These are phyloP conservation scores for Salvia hispanica DNA, from an alignment of 257 asterid genomes.

Conservation along the genomic window DNA sequence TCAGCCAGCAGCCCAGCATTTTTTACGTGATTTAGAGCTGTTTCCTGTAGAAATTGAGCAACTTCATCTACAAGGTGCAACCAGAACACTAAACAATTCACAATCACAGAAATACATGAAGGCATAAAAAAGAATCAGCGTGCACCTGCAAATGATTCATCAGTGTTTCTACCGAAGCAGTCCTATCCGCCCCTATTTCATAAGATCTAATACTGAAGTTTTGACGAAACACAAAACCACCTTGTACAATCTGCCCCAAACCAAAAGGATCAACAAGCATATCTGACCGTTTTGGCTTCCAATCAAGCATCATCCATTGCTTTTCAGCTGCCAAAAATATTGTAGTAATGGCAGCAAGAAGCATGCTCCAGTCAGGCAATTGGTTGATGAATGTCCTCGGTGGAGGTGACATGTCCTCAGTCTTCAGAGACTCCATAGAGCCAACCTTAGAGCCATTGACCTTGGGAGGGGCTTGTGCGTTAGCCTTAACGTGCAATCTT, in stretches of 20 bases:
- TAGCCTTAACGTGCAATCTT: constrained; percentile 67
- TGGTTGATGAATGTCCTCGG: constrained; percentile 92
- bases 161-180: constrained; percentile 90
- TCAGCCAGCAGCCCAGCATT: constrained; percentile 83
- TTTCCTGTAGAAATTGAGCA: constrained; percentile 64
- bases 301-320: constrained; percentile 99
- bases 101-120: neutral
- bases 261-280: constrained; percentile 82
- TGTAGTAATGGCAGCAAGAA: constrained; percentile 93
- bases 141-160: constrained; percentile 96
- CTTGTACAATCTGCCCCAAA: constrained; percentile 80
- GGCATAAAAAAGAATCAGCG: constrained; percentile 13
- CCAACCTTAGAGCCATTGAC: constrained; percentile 92
- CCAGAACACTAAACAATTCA: constrained; percentile 8
- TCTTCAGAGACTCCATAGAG: constrained; percentile 63
- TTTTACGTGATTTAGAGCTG: constrained; percentile 93
- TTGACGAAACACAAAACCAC: constrained; percentile 84
- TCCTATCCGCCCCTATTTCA: constrained; percentile 96
- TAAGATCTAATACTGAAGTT: constrained; percentile 95
- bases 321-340: constrained; percentile 97
- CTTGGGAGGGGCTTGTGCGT: constrained; percentile 87
- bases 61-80: neutral
- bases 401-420: constrained; percentile 71
- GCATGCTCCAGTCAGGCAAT: constrained; percentile 99
- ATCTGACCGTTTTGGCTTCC: constrained; percentile 93